phyloP scores from a whole-genome alignment of 1,139 yeast species.

The Dujonia santamariae region DNA sequence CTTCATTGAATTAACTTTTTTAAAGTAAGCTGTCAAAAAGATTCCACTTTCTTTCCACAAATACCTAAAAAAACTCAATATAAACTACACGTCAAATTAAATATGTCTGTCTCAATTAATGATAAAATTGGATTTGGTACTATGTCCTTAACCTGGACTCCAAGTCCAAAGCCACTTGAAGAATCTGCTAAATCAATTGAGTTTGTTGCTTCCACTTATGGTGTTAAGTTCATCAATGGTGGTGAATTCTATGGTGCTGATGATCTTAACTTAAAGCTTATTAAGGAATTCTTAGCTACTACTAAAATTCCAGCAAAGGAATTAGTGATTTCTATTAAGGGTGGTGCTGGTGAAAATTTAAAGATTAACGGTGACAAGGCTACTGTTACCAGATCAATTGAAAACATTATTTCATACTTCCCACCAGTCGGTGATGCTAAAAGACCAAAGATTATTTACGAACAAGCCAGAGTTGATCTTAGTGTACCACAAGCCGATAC shows the following conservation, averaged over 20 bases:
- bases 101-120: slow-evolving; percentile 2
- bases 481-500: slow-evolving; percentile 47
- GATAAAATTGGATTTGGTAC: slow-evolving; percentile 53
- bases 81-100: too few species aligned
- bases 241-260: slow-evolving; percentile 77
- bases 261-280: slow-evolving; percentile 48
- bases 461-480: slow-evolving; percentile 65
- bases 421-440: slow-evolving; percentile 28
- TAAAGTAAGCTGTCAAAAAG: too few species aligned
- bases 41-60: too few species aligned
- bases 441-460: slow-evolving; percentile 53
- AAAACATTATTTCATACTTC: slow-evolving; percentile 42
- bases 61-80: too few species aligned
- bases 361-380: slow-evolving; percentile 51
- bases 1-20: too few species aligned
- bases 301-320: slow-evolving; percentile 50
- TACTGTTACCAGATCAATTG: slow-evolving; percentile 48
- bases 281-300: slow-evolving; percentile 52
- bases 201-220: slow-evolving; percentile 43
- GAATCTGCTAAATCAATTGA: slow-evolving; percentile 46
- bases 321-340: slow-evolving; percentile 65
- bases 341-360: slow-evolving; percentile 41
- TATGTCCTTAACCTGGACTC: slow-evolving; percentile 60
- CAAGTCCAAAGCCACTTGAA: slow-evolving; percentile 41
- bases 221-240: slow-evolving; percentile 60